Base-by-base conservation (phyloP, 2,329 filamentous ascomycete genomes). In the Cytospora paraplurivora region DNA sequence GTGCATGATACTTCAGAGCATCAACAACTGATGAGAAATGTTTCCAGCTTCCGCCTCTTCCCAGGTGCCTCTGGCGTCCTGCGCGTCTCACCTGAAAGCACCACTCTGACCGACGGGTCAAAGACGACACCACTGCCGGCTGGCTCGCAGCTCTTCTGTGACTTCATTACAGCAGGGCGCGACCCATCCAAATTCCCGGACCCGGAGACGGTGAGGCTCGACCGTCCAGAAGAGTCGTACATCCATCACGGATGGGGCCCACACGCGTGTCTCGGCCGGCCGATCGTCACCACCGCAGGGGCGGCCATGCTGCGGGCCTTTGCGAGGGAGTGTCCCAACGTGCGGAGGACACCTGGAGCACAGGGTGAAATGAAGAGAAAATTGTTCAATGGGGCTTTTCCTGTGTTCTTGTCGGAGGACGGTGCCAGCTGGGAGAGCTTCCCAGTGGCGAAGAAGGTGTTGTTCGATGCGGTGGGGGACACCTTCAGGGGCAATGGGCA, bases 341-440 rank as follows among this genome's bases (percentile, higher is more conserved):
- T 47, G 54, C 54, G 54, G 17, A 35, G 54, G 54, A 35, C 54
- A 27, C 54, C 54, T 32, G 54, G 54, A 17, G 37, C 54, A 6
- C 54, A 38, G 54, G 54, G 54, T 27, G 34, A 41, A 35, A 56
- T 56, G 54, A 41, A 38, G 54, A 38, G 37, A 4, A 56, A 56
- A 11, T 8, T 56, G 37, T 41, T 27, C 37, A 41, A 56, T 12
- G 54, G 54, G 10, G 54, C 37, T 3, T 41, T 56, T n/a, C 37
- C 54, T 15, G 54, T 56, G n/a, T 56, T 56, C 54, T 32, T 56
- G 54, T 56, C 54, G 4, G 54, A 56, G 54, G 37, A 56, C 27
- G 54, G 54, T 7, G 37, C 34, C 12, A 38, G 34, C 37, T 56
- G 54, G 54, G 54, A 44, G 37, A 56, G 11, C 34, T 56, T 56